phyloP scores from a whole-genome alignment of 768 basidiomycete genomes.

The Tephrocybe sp. region DNA sequence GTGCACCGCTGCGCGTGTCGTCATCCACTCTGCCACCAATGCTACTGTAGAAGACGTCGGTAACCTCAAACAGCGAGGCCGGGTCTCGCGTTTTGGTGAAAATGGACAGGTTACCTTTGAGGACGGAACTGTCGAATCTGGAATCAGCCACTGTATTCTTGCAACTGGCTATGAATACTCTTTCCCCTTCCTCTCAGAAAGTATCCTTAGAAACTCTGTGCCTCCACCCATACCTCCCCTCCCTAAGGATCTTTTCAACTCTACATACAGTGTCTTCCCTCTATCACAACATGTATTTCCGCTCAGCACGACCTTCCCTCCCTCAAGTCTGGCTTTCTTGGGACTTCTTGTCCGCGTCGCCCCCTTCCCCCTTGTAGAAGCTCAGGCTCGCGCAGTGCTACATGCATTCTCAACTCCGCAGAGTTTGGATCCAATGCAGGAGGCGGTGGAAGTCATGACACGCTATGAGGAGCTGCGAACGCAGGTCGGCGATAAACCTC shows the following conservation, averaged over 20 bases:
- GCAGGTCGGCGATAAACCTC: slow-evolving; percentile 31
- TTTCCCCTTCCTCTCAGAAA: slow-evolving; percentile 58
- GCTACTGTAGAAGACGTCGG: slow-evolving; percentile 30
- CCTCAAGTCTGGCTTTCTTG: slow-evolving; percentile 61
- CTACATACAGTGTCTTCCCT: slow-evolving; percentile 67
- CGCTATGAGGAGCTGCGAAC: slow-evolving; percentile 45
- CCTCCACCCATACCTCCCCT: slow-evolving; percentile 50
- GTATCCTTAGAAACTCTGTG: slow-evolving; percentile 30
- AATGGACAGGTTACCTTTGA: slow-evolving; percentile 53
- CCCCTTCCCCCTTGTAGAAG: slow-evolving; percentile 79
- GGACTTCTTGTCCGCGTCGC: slow-evolving; percentile 58
- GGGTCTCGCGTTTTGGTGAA: slow-evolving; percentile 39
- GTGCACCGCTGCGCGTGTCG: slow-evolving; percentile 35
- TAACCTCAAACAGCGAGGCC: slow-evolving; percentile 40
- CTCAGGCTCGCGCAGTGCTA: slow-evolving; percentile 67
- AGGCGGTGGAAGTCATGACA: slow-evolving; percentile 47
- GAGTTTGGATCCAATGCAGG: slow-evolving; percentile 46
- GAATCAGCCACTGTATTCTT: slow-evolving; percentile 63
- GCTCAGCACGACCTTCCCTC: slow-evolving; percentile 43
- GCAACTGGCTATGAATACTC: slow-evolving; percentile 75
- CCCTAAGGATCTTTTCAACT: slow-evolving; percentile 57
- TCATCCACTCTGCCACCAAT: slow-evolving; percentile 57
- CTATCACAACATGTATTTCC: slow-evolving; percentile 74
- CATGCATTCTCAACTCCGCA: slow-evolving; percentile 53
- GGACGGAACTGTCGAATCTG: slow-evolving; percentile 54